Evolutionary conservation across 2,329 filamentous ascomycete species (phyloP).

Genomic region (Microascus cirrosus): DNA sequence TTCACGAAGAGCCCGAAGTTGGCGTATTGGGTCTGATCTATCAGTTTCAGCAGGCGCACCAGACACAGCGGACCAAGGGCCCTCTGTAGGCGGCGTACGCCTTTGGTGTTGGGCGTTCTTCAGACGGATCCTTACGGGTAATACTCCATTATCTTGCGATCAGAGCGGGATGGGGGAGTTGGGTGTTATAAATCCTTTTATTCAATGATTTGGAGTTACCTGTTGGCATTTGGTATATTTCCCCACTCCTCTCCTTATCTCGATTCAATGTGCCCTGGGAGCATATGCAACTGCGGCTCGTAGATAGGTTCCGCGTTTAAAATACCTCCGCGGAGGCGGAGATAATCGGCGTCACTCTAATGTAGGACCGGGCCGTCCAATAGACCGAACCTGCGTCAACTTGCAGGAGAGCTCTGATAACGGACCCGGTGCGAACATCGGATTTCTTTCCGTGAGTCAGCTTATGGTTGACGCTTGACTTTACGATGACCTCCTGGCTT

Average conservation of each 20-base stretch:
- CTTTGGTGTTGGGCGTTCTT: background rate
- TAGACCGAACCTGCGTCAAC: too few species aligned
- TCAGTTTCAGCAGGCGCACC: conserved; percentile 46
- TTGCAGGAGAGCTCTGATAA: too few species aligned
- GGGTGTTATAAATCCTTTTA: background rate
- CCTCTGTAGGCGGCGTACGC: background rate
- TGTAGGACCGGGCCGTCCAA: too few species aligned
- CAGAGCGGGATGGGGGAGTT: background rate
- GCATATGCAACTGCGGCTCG: too few species aligned
- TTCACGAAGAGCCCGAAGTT: conserved; percentile 33
- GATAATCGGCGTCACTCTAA: too few species aligned
- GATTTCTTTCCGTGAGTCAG: too few species aligned
- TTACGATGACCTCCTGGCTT: too few species aligned
- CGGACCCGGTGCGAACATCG: too few species aligned
- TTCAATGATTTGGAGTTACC: background rate
- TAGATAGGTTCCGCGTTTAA: too few species aligned
- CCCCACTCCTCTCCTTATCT: background rate
- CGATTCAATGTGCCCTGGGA: too few species aligned
- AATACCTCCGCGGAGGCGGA: too few species aligned
- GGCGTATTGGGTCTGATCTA: conserved; percentile 48
- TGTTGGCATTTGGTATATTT: background rate
- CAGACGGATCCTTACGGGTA: background rate
- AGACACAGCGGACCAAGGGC: conserved; percentile 33
- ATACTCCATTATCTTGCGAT: background rate
- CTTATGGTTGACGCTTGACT: too few species aligned